phyloP scores from a whole-genome alignment of 2,329 filamentous ascomycete species.

The Botrytis elliptica region DNA sequence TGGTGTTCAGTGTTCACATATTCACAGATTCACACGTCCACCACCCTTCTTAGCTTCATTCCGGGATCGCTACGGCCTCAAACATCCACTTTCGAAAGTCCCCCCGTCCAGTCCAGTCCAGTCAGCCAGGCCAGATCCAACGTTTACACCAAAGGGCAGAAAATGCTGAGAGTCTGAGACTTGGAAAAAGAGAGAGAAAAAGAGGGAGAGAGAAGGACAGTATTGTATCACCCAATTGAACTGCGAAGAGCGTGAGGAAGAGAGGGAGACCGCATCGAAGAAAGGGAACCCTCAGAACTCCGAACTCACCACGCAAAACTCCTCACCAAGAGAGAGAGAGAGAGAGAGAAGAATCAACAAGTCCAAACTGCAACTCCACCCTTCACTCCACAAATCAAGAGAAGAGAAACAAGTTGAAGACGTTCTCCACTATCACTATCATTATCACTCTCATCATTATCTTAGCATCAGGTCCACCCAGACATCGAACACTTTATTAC shows the following conservation, averaged over 20 bases:
- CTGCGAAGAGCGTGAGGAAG: background rate
- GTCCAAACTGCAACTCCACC: background rate
- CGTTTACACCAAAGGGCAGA: background rate
- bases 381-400: slow-evolving; percentile 8
- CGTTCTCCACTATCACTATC: background rate
- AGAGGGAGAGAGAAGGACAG: background rate
- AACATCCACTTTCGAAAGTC: slow-evolving; percentile 10
- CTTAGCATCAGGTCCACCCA: background rate
- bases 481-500: background rate
- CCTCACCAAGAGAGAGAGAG: too few species aligned
- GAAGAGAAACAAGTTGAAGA: slow-evolving; percentile 1
- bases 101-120: too few species aligned
- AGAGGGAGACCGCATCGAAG: background rate
- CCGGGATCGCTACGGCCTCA: slow-evolving; percentile 8
- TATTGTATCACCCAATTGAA: background rate
- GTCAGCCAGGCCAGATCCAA: background rate
- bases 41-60: background rate
- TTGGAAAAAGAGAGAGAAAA: background rate
- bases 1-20: background rate
- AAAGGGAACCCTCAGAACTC: background rate
- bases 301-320: too few species aligned
- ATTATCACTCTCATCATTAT: background rate
- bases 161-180: background rate
- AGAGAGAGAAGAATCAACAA: background rate
- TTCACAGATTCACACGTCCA: background rate